Base-by-base conservation (phyloP, 1,139 yeast species). In the Pichia terricola region DNA sequence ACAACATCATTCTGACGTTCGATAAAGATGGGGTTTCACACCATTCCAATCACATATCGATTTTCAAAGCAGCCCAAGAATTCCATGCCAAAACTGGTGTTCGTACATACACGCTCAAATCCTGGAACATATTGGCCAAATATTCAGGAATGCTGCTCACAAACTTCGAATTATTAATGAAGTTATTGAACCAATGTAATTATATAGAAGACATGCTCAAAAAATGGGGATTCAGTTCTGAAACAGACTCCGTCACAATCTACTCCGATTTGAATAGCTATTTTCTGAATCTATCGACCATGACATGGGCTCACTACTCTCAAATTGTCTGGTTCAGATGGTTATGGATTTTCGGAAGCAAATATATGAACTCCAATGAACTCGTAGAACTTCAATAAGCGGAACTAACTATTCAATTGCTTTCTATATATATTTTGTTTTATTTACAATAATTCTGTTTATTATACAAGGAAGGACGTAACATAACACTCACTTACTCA, bases 311-410 rank as follows among this genome's bases (percentile, higher is more conserved):
- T 4, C 97, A 91, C 63, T 70, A 70, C 51, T 80, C 95, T 3
- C 99, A 91, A 62, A 84, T 91, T 87, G 89, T 81, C 11, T 91
- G 97, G 97, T 91, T 83, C 63, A 72, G 99, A 52, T 86, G 84
- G 68, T 82, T 88, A 2, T 91, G 97, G 96, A 69, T 91, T 56
- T 50, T 75, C 6, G 65, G 81, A 37, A 83, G 95, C 50, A 71
- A 94, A 50, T 84, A 83, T 64, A 73, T 83, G 73, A 80, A 79
- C 38, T 72, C 70, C 43, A 91, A 89, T 62, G 89, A 85, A 56
- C 69, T 88, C 48, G 65, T 62, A 36, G 41, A 30, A 30, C 33
- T 30, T 30, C 22, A 16, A 16, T 16, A 16, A 16, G 22, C 22
- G 22, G 22, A 16, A 16, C 47, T 37, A 54, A 55, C 35, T 37